These are phyloP conservation scores for Aspergillus alliaceus DNA, from an alignment of 2,329 filamentous ascomycete species.

Conservation along the genomic window DNA sequence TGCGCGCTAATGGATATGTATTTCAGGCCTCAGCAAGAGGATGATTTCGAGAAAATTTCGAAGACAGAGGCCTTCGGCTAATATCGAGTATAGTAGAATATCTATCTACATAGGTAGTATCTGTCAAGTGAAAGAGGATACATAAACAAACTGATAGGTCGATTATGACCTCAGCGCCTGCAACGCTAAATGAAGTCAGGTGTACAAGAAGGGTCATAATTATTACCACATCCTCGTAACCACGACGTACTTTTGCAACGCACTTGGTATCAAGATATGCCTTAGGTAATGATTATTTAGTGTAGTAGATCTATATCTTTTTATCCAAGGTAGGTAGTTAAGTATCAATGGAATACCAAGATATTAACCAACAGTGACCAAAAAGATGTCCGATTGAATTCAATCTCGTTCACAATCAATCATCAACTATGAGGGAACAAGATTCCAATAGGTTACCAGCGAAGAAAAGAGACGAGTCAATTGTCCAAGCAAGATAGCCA, in stretches of 20 bases:
- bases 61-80: background rate
- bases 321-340: no score
- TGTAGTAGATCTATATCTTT: background rate
- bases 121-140: background rate
- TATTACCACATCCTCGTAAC: background rate
- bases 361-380: no score
- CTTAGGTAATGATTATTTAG: background rate
- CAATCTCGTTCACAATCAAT: no score
- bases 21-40: constrained; percentile 1
- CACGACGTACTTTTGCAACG: background rate
- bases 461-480: background rate
- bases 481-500: background rate
- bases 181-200: background rate
- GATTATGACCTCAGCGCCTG: background rate
- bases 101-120: no score
- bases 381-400: no score
- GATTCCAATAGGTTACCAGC: constrained; percentile 1
- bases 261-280: background rate
- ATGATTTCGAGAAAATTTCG: background rate
- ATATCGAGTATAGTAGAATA: background rate
- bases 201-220: background rate
- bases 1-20: constrained; percentile 13
- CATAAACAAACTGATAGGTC: background rate
- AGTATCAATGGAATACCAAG: no score
- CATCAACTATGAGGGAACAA: no score